Evolutionary conservation across 495 filamentous ascomycete species (phyloP), one percentile per base, ranked within the genome.

Genomic region (Podospora comata): DNA sequence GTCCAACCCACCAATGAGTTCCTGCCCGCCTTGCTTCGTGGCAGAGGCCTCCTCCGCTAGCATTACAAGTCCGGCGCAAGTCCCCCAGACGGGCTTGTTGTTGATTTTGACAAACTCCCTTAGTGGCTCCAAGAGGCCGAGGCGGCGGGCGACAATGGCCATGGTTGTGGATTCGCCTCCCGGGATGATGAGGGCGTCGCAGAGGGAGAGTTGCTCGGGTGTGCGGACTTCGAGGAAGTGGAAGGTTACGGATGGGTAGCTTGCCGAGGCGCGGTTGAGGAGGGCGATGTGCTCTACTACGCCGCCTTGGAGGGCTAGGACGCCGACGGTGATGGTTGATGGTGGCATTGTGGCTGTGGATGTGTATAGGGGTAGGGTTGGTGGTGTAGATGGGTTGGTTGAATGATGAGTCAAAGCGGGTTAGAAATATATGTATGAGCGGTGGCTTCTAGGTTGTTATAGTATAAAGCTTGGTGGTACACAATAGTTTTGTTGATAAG

Each of bases 111-210:
- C 95, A 78, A 97, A 99, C 15, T 95, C 85, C 57, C 94, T 83
- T 67, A 99, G 79, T 3, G 92, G 93, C 68, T 96, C 93, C 60
- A 99, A 79, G 55, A 99, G 76, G 18, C 89, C 87, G 2, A 90
- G 90, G 60, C 94, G 85, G 20, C 86, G 87, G 11, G 95, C 95
- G 19, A 98, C 91, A 19, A 99, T 85, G 3, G 93, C 91, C 74
- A 99, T 94, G 5, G 94, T 90, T 4, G 95, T 99, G 75, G 92
- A 96, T 75, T 99, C 95, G 67, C 95, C 96, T 56, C 95, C 95
- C 5, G 96, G 95, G 68, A 99, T 85, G 71, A 99, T 87, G 23
- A 99, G 83, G 2, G 89, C 95, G 75, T 93, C 88, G 81, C 93
- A 97, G 72, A 68, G 72, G 13, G 83, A 80, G 16, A 99, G 85